Evolutionary conservation across 1,284 basidiomycete genomes (phyloP).

Genomic region (Cryptococcus sp.): DNA sequence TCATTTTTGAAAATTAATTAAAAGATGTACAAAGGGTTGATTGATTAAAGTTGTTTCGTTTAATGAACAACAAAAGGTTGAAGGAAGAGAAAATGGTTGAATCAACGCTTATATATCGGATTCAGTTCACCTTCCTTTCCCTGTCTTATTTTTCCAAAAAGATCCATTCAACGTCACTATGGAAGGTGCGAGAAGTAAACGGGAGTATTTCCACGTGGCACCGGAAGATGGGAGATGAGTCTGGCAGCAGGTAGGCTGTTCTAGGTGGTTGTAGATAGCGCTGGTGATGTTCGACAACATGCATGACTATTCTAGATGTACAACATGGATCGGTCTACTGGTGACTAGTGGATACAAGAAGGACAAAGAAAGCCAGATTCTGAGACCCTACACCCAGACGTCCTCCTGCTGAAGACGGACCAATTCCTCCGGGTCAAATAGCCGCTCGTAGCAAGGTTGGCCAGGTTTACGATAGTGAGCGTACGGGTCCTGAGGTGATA

Average conservation of each 20-base stretch:
- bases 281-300: no score
- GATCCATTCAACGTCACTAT: not conserved
- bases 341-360: no score
- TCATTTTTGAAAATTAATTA: constrained; percentile 11
- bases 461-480: constrained; percentile 37
- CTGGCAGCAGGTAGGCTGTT: not conserved
- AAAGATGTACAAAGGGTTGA: constrained; percentile 1
- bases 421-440: constrained; percentile 42
- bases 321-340: no score
- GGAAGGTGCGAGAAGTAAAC: not conserved
- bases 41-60: constrained; percentile 3
- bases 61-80: constrained; percentile 1
- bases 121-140: not conserved
- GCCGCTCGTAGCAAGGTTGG: constrained; percentile 35
- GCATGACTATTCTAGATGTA: no score
- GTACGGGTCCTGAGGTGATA: constrained; percentile 40
- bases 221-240: not conserved
- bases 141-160: not conserved
- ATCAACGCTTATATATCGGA: not conserved
- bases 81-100: constrained; percentile 1
- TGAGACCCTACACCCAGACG: constrained; percentile 1
- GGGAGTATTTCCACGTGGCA: not conserved
- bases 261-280: no score
- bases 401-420: constrained; percentile 26
- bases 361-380: no score